These are phyloP conservation scores for Geotrichum histeridarum DNA, from an alignment of 1,139 yeast species.

Conservation along the genomic window DNA sequence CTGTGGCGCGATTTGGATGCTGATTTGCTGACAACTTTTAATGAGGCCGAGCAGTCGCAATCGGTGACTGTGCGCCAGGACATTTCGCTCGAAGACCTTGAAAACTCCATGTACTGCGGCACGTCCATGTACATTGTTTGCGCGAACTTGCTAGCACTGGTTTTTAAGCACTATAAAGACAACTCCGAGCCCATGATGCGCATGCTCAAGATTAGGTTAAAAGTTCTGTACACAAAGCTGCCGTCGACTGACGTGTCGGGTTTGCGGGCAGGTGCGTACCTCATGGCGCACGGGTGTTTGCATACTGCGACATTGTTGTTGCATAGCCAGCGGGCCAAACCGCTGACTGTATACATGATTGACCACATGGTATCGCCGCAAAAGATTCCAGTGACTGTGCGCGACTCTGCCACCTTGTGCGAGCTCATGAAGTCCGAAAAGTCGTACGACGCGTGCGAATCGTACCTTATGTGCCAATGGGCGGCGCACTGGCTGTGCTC, in stretches of 20 bases:
- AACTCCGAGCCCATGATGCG: neutral
- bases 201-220: neutral
- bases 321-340: neutral
- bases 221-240: conserved; percentile 1
- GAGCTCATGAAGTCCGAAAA: neutral
- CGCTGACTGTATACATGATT: neutral
- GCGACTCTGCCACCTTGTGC: neutral
- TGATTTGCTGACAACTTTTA: conserved; percentile 14
- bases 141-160: conserved; percentile 3
- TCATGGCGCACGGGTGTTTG: conserved; percentile 8
- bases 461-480: conserved; percentile 9
- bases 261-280: neutral
- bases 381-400: neutral
- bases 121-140: conserved; percentile 4
- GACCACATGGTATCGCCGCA: neutral
- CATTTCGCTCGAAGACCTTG: neutral
- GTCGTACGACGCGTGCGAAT: neutral
- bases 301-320: conserved; percentile 2
- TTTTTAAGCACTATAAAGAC: neutral
- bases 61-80: neutral
- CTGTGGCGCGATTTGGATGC: conserved; percentile 25
- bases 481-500: conserved; percentile 1
- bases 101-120: conserved; percentile 3
- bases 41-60: neutral
- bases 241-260: neutral